phyloP scores from a whole-genome alignment of 495 filamentous ascomycete species.

The Neurospora pannonica region DNA sequence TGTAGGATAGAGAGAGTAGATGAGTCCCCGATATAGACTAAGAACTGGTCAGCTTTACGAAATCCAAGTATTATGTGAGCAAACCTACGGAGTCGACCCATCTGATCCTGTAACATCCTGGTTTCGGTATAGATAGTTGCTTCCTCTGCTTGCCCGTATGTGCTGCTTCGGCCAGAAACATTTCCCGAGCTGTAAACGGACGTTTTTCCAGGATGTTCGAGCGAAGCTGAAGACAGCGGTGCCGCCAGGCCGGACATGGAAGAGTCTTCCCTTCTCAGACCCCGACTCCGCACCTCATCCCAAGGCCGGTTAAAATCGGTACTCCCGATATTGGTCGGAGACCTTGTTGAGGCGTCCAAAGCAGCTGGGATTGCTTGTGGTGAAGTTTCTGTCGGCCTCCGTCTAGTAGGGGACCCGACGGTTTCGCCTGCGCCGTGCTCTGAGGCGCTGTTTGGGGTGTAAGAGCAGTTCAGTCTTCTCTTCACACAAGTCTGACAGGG shows the following conservation, averaged over 20 bases:
- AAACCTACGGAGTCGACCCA: constrained; percentile 45
- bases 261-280: constrained; percentile 7
- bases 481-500: constrained; percentile 61
- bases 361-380: constrained; percentile 15
- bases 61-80: neutral
- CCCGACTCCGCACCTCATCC: constrained; percentile 14
- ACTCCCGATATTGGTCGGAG: constrained; percentile 4
- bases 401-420: constrained; percentile 35
- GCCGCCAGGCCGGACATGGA: constrained; percentile 12
- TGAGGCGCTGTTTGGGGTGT: constrained; percentile 28
- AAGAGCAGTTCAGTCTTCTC: constrained; percentile 44
- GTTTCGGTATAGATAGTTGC: constrained; percentile 46
- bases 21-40: constrained; percentile 64
- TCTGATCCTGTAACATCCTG: constrained; percentile 51
- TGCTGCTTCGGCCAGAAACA: constrained; percentile 40
- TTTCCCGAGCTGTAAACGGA: constrained; percentile 35
- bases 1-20: constrained; percentile 64
- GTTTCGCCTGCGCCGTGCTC: constrained; percentile 24
- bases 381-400: constrained; percentile 32
- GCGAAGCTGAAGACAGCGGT: constrained; percentile 8
- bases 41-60: neutral
- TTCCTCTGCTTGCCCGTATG: constrained; percentile 45
- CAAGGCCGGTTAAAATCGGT: constrained; percentile 13
- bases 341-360: constrained; percentile 10
- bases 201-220: constrained; percentile 10